These are phyloP conservation scores for Lasiodiplodia sp. DNA, from an alignment of 2,329 filamentous ascomycete genomes.

Conservation along the genomic window DNA sequence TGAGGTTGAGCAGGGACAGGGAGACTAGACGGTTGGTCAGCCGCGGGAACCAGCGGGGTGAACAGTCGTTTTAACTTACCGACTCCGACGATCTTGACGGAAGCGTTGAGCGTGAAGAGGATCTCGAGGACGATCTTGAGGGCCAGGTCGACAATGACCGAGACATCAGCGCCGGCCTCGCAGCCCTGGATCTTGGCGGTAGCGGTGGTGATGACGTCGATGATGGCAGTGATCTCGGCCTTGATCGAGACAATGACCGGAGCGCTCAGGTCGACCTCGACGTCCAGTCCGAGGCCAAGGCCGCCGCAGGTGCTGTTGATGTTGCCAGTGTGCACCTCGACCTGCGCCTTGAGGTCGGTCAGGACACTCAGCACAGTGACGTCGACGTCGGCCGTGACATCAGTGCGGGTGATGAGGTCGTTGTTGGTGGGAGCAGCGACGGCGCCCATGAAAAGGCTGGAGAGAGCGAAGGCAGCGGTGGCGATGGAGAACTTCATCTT, in stretches of 20 bases:
- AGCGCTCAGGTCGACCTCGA: neutral
- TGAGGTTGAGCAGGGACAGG: conserved; percentile 15
- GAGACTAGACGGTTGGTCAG: conserved; percentile 3
- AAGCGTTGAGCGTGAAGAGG: conserved; percentile 52
- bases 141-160: conserved; percentile 37
- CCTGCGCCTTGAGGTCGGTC: conserved; percentile 4
- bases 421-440: conserved; percentile 22
- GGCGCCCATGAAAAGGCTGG: conserved; percentile 25
- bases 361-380: conserved; percentile 6
- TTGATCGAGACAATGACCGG: conserved; percentile 14
- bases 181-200: conserved; percentile 7
- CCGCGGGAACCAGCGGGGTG: neutral
- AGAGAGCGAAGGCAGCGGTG: conserved; percentile 13
- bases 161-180: conserved; percentile 4
- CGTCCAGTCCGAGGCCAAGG: neutral
- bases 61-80: conserved; percentile 13
- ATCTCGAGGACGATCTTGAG: conserved; percentile 55
- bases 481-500: neutral
- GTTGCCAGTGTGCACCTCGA: conserved; percentile 18
- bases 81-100: conserved; percentile 50
- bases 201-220: conserved; percentile 10
- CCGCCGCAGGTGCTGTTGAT: conserved; percentile 26
- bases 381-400: neutral
- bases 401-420: neutral
- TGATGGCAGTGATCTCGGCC: conserved; percentile 17